Percentiles rank a stretch among this genome's conserved stretches.
Conservation (phyloP, 2,329 filamentous ascomycete species). For the Aspergillus costaricaensis region DNA sequence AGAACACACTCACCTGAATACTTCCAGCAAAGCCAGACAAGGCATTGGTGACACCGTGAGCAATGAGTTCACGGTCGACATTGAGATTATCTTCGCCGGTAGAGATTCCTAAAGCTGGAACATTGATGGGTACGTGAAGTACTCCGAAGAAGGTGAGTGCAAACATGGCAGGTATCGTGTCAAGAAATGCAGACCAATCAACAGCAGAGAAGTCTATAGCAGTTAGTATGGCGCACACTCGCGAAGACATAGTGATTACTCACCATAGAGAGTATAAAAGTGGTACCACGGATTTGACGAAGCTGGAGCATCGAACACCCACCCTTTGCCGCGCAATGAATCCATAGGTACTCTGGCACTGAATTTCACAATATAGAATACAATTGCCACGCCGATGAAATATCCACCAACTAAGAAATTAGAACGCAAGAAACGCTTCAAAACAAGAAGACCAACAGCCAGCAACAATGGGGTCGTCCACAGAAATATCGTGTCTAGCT, state of each 20-base stretch:
- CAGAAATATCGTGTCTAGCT: conserved; percentile 71
- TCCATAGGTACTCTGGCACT: conserved; percentile 65
- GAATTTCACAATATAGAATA: conserved; percentile 54
- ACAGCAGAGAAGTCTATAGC: conserved; percentile 73
- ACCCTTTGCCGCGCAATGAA: conserved; percentile 70
- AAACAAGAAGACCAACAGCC: conserved; percentile 72
- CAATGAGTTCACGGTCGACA: conserved; percentile 85
- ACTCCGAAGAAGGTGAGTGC: conserved; percentile 97
- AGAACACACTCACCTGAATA: conserved; percentile 59
- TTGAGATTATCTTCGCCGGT: conserved; percentile 90
- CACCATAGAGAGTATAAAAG: conserved; percentile 94
- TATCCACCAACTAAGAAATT: conserved; percentile 85
- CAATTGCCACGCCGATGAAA: conserved; percentile 74
- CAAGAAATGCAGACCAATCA: conserved; percentile 78
- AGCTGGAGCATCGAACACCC: conserved; percentile 87
- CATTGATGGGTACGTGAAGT: conserved; percentile 96
- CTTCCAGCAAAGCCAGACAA: conserved; percentile 83
- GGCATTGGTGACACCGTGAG: conserved; percentile 91
- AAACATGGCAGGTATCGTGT: conserved; percentile 91
- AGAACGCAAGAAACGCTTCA: conserved; percentile 74
- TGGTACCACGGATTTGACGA: conserved; percentile 92
- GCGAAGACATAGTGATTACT: conserved; percentile 37
- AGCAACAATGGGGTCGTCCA: conserved; percentile 81
- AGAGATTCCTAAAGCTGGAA: conserved; percentile 86
- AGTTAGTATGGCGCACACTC: conserved; percentile 5